phyloP scores from a whole-genome alignment of 768 basidiomycete genomes.

The Boletus rubescentipes region DNA sequence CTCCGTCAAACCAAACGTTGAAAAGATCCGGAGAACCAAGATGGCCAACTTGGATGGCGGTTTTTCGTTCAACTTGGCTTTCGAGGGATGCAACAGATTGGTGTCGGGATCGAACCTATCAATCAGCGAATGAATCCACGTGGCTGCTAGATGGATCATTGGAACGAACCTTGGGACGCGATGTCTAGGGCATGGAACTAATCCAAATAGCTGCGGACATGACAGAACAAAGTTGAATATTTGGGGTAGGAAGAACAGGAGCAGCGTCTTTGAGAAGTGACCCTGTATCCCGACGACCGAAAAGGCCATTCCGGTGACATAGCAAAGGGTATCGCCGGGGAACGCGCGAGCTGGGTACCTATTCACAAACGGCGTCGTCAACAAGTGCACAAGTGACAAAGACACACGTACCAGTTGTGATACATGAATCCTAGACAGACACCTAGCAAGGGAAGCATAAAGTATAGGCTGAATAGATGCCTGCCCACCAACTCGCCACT shows the following conservation, averaged over 20 bases:
- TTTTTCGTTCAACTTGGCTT: constrained; percentile 50
- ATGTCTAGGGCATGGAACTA: constrained; percentile 94
- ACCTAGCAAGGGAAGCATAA: constrained; percentile 93
- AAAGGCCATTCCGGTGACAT: constrained; percentile 98
- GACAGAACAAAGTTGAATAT: constrained; percentile 97
- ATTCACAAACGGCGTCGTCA: not conserved
- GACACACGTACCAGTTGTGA: constrained; percentile 82
- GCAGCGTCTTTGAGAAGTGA: constrained; percentile 94
- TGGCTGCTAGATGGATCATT: not conserved
- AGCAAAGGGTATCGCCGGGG: constrained; percentile 96
- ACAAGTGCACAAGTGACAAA: not conserved
- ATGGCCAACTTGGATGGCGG: constrained; percentile 56
- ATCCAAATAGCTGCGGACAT: constrained; percentile 90
- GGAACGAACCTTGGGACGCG: constrained; percentile 77
- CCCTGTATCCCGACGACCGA: constrained; percentile 96
- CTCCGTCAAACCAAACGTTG: constrained; percentile 63
- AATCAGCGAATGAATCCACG: not conserved
- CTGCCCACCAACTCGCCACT: constrained; percentile 86
- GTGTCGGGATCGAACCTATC: constrained; percentile 72
- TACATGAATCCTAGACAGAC: constrained; percentile 89
- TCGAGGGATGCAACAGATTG: constrained; percentile 78
- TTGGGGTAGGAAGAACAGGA: constrained; percentile 96
- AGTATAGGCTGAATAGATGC: constrained; percentile 95
- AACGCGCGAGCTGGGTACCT: constrained; percentile 98
- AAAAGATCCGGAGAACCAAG: constrained; percentile 57